Percentiles rank a stretch among this genome's conserved stretches.
These are phyloP conservation scores for Nothopassalora personata DNA, from an alignment of 2,329 filamentous ascomycete species.

Conservation along the genomic window DNA sequence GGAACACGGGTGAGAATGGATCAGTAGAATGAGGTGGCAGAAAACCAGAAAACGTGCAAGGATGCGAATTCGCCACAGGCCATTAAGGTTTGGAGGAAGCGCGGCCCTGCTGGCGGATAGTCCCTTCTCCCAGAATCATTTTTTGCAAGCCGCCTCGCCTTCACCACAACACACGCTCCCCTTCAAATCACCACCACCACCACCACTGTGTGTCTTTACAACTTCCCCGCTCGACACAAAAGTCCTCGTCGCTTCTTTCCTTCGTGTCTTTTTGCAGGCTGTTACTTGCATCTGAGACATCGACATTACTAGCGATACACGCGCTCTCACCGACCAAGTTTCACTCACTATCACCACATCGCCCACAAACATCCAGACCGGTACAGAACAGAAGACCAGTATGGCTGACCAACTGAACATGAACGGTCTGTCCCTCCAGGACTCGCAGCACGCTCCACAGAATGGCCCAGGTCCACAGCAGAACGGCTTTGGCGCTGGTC, in stretches of 20 bases:
- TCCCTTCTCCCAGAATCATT: background rate
- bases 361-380: slow-evolving; percentile 6
- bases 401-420: slow-evolving; percentile 86
- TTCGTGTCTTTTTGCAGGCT: slow-evolving; percentile 17
- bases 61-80: too few species aligned
- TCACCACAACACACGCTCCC: background rate
- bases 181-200: background rate
- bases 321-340: slow-evolving; percentile 23
- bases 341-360: slow-evolving; percentile 22
- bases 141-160: background rate
- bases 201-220: background rate
- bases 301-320: slow-evolving; percentile 8
- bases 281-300: slow-evolving; percentile 17
- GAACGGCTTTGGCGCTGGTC: slow-evolving; percentile 46
- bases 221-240: background rate
- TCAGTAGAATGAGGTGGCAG: too few species aligned
- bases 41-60: too few species aligned
- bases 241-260: slow-evolving; percentile 7
- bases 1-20: too few species aligned
- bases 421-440: slow-evolving; percentile 65
- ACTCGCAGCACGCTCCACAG: slow-evolving; percentile 54
- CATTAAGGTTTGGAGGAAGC: background rate
- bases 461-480: slow-evolving; percentile 34
- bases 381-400: slow-evolving; percentile 13
- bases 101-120: background rate